phyloP scores from a whole-genome alignment of 495 filamentous ascomycete species.

The Penicillium goetzii region DNA sequence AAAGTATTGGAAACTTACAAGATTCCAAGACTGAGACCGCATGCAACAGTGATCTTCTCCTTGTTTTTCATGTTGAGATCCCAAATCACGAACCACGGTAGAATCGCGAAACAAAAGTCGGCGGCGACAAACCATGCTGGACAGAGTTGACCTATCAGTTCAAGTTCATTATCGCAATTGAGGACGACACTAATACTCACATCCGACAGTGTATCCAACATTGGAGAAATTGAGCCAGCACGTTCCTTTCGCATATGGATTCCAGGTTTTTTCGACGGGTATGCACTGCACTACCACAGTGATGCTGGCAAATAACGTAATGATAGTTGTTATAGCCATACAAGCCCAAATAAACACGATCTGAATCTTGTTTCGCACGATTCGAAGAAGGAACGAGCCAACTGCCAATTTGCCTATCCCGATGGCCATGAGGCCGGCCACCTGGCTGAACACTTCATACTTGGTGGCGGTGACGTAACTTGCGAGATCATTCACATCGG shows the following conservation, averaged over 20 bases:
- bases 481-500: conserved; percentile 23
- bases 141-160: not conserved
- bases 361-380: not conserved
- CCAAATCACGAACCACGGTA: conserved; percentile 37
- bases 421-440: not conserved
- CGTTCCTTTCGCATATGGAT: not conserved
- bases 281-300: not conserved
- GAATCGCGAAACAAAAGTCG: conserved; percentile 35
- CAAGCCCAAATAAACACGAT: not conserved
- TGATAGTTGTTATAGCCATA: not conserved
- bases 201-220: not conserved
- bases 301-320: not conserved
- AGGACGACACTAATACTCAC: not conserved
- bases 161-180: not conserved
- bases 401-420: not conserved
- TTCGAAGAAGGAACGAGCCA: not conserved
- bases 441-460: conserved; percentile 26
- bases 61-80: conserved; percentile 39
- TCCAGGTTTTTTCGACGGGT: not conserved
- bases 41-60: conserved; percentile 33
- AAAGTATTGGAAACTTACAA: conserved; percentile 21
- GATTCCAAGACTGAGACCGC: conserved; percentile 32
- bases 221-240: not conserved
- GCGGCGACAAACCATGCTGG: conserved; percentile 33
- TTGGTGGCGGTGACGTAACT: conserved; percentile 29